Evolutionary conservation across 2,329 filamentous ascomycete genomes (phyloP).

Genomic region (Colletotrichum sp.): DNA sequence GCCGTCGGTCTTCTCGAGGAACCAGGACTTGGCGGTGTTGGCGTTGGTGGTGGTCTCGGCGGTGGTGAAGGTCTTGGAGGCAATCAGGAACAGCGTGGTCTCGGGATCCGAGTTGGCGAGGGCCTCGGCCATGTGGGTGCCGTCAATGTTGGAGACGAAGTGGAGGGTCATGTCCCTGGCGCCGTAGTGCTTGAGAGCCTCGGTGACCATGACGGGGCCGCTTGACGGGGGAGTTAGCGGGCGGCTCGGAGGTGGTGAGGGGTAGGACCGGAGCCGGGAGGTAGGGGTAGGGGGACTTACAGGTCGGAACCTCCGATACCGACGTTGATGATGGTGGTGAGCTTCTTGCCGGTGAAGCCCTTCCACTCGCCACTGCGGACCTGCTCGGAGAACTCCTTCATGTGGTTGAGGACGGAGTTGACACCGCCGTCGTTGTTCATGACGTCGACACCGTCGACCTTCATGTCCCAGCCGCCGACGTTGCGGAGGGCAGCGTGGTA

Average conservation of each 20-base stretch:
- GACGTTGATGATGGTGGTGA: conserved; percentile 95
- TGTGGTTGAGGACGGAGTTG: conserved; percentile 90
- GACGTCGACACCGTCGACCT: conserved; percentile 91
- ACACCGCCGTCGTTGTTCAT: conserved; percentile 89
- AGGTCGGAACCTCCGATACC: conserved; percentile 98
- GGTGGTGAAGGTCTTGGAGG: conserved; percentile 99
- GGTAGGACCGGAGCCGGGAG: conserved; percentile 27
- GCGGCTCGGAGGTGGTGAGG: not conserved
- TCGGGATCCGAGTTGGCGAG: conserved; percentile 89
- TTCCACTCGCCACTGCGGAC: conserved; percentile 96
- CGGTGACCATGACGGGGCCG: conserved; percentile 98
- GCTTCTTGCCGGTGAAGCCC: conserved; percentile 95
- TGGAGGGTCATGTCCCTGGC: conserved; percentile 86
- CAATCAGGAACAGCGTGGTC: conserved; percentile 97
- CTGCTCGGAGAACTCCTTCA: conserved; percentile 98
- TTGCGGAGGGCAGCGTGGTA: conserved; percentile 96
- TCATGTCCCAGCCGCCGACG: conserved; percentile 78
- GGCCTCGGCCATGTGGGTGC: conserved; percentile 95
- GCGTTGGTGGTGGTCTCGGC: conserved; percentile 97
- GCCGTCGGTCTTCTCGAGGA: conserved; percentile 79
- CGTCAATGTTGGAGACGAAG: conserved; percentile 99
- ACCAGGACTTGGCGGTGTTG: conserved; percentile 97
- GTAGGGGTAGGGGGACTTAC: conserved; percentile 59
- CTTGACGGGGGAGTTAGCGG: conserved; percentile 46
- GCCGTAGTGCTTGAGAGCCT: conserved; percentile 94